Base-by-base conservation (phyloP, 495 filamentous ascomycete genomes). In the Talaromyces wortmannii region DNA sequence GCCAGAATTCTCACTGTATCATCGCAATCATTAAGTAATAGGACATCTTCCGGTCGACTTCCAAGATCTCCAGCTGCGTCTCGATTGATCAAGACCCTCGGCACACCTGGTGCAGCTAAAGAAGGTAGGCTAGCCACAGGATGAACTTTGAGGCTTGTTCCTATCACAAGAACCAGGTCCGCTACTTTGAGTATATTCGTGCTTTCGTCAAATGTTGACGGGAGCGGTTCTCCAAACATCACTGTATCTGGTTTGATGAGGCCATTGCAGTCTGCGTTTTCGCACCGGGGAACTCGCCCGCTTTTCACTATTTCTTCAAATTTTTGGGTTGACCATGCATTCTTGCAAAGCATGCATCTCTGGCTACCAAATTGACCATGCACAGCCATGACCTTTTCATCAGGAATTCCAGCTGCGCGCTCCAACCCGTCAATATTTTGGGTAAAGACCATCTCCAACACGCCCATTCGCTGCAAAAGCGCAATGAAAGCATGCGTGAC, bases 401-500 rank as follows among this genome's bases (percentile, higher is more conserved):
- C 65, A 0, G 88, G 87, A 7, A 96, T 82, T 17, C 92, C 92
- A 8, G 91, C 91, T 53, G 79, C 78, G 16, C 87, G 76, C 66
- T 97, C 92, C 15, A 97, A 75, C 51, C 84, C 86, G 70, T 97
- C 92, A 63, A 96, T 92, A 67, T 97, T 97, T 66, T 96, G 92
- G 3, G 91, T 96, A 68, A 95, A 95, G 16, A 89, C 70, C 71
- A 87, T 90, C 52, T 84, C 73, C 5, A 97, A 72, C 12, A 92
- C 68, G 7, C 78, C 77, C 69, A 90, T 92, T 45, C 83, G 69
- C 11, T 85, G 77, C 0, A 95, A 78, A 13, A 85, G 63, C 0
- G 80, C 76, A 29, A 95, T 78, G 63, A 95, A 94, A 3, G 77
- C 77, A 65, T 92, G 88, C 0, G 88, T 79, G 51, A 92, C 65